phyloP scores from a whole-genome alignment of 768 basidiomycete species.

The Mycena amicta region DNA sequence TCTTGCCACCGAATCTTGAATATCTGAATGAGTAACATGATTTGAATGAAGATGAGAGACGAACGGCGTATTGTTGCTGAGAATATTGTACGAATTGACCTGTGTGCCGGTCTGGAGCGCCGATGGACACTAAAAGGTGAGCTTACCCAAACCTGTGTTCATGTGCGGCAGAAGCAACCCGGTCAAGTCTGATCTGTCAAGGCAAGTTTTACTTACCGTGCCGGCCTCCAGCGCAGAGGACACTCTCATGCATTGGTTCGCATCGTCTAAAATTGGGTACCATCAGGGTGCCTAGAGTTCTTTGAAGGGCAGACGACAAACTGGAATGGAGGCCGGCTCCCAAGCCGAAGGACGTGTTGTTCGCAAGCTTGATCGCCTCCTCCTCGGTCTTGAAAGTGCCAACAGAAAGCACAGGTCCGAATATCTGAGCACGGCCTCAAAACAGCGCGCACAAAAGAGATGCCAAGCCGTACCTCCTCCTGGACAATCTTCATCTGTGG shows the following conservation, averaged over 20 bases:
- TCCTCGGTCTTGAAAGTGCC: conserved; percentile 85
- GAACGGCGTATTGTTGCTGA: conserved; percentile 81
- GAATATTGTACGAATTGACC: conserved; percentile 81
- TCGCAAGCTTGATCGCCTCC: conserved; percentile 83
- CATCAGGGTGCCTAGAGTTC: conserved; percentile 13
- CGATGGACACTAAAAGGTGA: not conserved
- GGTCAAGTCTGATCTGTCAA: conserved; percentile 15
- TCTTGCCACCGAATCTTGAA: conserved; percentile 82
- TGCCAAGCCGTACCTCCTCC: conserved; percentile 58
- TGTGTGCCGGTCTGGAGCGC: not conserved
- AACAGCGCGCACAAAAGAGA: conserved; percentile 14
- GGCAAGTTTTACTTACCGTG: conserved; percentile 56
- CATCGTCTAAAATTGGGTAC: conserved; percentile 55
- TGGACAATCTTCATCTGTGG: conserved; percentile 84
- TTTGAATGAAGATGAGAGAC: not conserved
- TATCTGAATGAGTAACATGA: not conserved
- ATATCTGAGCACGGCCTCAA: conserved; percentile 60
- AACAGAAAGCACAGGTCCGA: conserved; percentile 89
- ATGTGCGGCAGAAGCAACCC: not conserved
- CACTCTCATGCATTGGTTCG: conserved; percentile 87
- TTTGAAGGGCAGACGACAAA: conserved; percentile 35
- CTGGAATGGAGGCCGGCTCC: conserved; percentile 91
- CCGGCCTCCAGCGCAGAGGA: conserved; percentile 86
- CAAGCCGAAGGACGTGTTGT: conserved; percentile 87
- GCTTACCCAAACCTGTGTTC: conserved; percentile 78